Evolutionary conservation across 305 asterid species (phyloP).

Genomic region (Plantago coronopus): DNA sequence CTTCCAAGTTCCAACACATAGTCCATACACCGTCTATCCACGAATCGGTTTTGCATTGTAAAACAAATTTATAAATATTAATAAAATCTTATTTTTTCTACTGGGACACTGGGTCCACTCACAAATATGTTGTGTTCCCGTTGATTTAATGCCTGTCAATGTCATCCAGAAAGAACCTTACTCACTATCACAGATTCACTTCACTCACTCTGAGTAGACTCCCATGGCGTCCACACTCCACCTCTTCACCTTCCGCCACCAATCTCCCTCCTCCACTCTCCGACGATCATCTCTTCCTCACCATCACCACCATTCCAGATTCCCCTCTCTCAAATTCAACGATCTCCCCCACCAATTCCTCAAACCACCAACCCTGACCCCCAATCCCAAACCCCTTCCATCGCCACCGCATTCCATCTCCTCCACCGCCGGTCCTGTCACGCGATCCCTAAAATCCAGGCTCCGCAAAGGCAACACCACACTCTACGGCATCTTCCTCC

Average conservation of each 20-base stretch:
- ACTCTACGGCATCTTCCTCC: slow-evolving; percentile 62
- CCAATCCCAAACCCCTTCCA: slow-evolving; percentile 20
- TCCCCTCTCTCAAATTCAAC: slow-evolving; percentile 1
- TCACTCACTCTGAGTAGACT: neutral
- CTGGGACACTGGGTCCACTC: too few species aligned
- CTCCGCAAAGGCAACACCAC: slow-evolving; percentile 49
- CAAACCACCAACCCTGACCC: slow-evolving; percentile 17
- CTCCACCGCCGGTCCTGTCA: slow-evolving; percentile 17
- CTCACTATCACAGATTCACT: too few species aligned
- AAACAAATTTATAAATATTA: too few species aligned
- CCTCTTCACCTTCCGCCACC: slow-evolving; percentile 33
- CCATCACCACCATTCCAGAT: neutral
- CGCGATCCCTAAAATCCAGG: slow-evolving; percentile 57
- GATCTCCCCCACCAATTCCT: slow-evolving; percentile 22
- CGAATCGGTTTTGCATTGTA: too few species aligned
- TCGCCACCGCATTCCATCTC: slow-evolving; percentile 26
- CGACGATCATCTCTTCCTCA: slow-evolving; percentile 22
- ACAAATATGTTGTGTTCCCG: too few species aligned
- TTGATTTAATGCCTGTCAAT: too few species aligned
- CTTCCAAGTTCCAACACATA: too few species aligned
- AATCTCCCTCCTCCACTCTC: slow-evolving; percentile 27
- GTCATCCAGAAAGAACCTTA: too few species aligned
- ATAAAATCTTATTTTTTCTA: too few species aligned
- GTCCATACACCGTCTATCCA: too few species aligned
- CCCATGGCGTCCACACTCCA: neutral